These are phyloP conservation scores for Coemansia sp. DNA, from an alignment of 192 early-diverging fungal species.

Conservation along the genomic window DNA sequence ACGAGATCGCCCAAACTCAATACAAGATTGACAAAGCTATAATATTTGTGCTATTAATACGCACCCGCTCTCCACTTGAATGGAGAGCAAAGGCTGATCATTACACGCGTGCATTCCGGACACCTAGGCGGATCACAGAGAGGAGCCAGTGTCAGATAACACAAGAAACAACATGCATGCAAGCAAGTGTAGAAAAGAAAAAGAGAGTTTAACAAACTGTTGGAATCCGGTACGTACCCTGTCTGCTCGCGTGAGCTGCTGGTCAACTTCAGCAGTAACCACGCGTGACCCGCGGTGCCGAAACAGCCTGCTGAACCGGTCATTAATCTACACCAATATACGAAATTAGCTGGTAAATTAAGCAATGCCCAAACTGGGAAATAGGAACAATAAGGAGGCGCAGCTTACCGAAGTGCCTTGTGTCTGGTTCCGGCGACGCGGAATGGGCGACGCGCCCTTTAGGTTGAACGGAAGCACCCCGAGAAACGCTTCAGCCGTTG, in stretches of 20 bases:
- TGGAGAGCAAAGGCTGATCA: slow-evolving; percentile 3
- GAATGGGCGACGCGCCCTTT: slow-evolving; percentile 43
- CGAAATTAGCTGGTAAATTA: neutral
- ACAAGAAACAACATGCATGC: neutral
- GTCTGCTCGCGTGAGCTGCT: slow-evolving; percentile 35
- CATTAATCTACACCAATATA: slow-evolving; percentile 29
- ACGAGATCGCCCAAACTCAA: too few species aligned
- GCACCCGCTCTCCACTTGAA: neutral
- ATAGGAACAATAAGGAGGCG: slow-evolving; percentile 9
- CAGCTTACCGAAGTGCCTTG: slow-evolving; percentile 47
- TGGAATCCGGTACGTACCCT: slow-evolving; percentile 31
- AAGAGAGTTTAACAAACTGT: neutral
- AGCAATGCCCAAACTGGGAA: neutral
- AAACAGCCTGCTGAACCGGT: slow-evolving; percentile 51
- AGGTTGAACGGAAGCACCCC: slow-evolving; percentile 49
- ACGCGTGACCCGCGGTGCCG: slow-evolving; percentile 42
- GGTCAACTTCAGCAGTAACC: slow-evolving; percentile 16
- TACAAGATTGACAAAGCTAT: too few species aligned
- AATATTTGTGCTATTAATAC: neutral
- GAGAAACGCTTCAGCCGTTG: slow-evolving; percentile 48
- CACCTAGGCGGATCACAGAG: neutral
- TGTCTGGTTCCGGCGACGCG: slow-evolving; percentile 39
- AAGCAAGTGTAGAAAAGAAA: neutral
- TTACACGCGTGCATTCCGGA: neutral
- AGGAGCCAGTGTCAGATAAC: neutral